phyloP scores from a whole-genome alignment of 805 yeast genomes.

The Candida nonsorbophila region DNA sequence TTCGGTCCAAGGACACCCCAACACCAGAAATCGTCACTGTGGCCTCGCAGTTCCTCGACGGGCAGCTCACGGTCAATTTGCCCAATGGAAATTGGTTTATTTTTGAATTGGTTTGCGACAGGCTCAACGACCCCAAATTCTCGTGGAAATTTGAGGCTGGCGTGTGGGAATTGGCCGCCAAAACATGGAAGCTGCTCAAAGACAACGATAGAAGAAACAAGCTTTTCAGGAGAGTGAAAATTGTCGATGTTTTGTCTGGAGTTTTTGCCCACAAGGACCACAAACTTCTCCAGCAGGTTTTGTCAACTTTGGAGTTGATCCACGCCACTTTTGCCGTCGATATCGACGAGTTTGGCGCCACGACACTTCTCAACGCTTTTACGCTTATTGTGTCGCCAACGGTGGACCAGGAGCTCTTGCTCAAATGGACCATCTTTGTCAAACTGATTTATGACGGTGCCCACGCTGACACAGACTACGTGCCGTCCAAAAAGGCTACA shows the following conservation, averaged over 20 bases:
- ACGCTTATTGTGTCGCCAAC: constrained; percentile 5
- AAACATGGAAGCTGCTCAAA: constrained; percentile 29
- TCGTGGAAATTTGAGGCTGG: constrained; percentile 37
- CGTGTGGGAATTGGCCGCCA: constrained; percentile 49
- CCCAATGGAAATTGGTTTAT: constrained; percentile 54
- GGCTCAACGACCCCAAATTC: constrained; percentile 47
- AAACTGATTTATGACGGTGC: constrained; percentile 18
- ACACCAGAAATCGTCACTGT: constrained; percentile 35
- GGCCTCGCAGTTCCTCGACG: constrained; percentile 27
- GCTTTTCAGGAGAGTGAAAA: constrained; percentile 34
- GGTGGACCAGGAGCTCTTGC: constrained; percentile 2
- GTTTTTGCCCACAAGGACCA: too few species aligned
- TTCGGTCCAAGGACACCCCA: constrained; percentile 49
- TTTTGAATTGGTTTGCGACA: constrained; percentile 54
- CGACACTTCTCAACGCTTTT: constrained; percentile 20
- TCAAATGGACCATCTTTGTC: constrained; percentile 21
- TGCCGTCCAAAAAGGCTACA: constrained; percentile 24
- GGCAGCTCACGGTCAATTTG: constrained; percentile 33
- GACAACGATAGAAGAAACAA: constrained; percentile 26
- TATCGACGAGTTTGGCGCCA: constrained; percentile 25
- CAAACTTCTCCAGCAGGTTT: constrained; percentile 5
- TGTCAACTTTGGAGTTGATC: constrained; percentile 11
- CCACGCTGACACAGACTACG: constrained; percentile 13
- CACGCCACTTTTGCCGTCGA: constrained; percentile 20
- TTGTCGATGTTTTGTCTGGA: constrained; percentile 35